These are phyloP conservation scores for Heliosperma pusillum DNA, from an alignment of 148 eudicot species.

Conservation along the genomic window DNA sequence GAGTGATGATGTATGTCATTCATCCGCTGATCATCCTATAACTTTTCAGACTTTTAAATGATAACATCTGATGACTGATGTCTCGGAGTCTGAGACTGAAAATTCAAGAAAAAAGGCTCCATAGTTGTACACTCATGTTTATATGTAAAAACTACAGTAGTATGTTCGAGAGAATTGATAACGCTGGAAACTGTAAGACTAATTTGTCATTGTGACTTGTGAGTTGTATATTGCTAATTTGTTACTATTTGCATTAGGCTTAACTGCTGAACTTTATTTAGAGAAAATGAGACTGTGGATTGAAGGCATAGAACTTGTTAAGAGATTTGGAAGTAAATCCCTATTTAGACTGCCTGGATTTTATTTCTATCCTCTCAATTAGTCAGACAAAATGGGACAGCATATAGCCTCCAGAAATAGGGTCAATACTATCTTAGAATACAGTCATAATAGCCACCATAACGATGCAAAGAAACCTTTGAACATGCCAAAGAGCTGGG, in stretches of 20 bases:
- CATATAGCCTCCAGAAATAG: too few relatives aligned
- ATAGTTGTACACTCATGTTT: background rate
- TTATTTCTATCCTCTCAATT: too few relatives aligned
- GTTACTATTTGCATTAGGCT: background rate
- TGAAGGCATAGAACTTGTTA: background rate
- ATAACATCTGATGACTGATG: constrained; percentile 20
- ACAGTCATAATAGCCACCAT: too few relatives aligned
- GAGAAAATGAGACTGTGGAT: background rate
- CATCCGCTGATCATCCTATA: constrained; percentile 14
- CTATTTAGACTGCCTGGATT: too few relatives aligned
- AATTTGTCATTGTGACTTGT: constrained; percentile 10
- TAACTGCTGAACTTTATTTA: too few relatives aligned
- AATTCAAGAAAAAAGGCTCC: background rate
- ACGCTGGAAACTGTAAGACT: constrained; percentile 7
- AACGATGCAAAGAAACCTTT: too few relatives aligned
- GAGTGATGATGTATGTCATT: constrained; percentile 18
- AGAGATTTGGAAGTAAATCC: background rate
- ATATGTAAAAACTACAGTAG: constrained; percentile 13
- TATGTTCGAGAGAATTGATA: background rate
- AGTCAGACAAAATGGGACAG: too few relatives aligned
- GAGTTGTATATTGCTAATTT: constrained; percentile 1
- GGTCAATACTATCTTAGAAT: too few relatives aligned
- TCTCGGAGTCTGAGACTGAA: background rate
- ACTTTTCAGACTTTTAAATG: constrained; percentile 23
- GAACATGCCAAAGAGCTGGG: too few relatives aligned